A percentile compares a stretch with the other conserved stretches of the same genome.
These are phyloP conservation scores for Lipomyces japonicus DNA, from an alignment of 805 yeast genomes.

Conservation along the genomic window DNA sequence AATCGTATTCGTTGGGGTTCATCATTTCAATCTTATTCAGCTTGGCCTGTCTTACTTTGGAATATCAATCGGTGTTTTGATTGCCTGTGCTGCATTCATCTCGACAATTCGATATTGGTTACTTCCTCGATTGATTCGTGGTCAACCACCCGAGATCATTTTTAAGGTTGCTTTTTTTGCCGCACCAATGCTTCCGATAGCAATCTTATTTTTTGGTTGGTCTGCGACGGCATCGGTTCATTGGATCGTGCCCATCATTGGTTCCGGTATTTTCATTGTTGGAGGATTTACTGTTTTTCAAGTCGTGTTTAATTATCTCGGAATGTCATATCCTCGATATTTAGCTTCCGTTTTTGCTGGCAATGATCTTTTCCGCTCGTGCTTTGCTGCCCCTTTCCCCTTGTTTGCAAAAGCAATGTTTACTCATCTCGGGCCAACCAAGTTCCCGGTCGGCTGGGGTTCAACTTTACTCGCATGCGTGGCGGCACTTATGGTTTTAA, in stretches of 20 bases:
- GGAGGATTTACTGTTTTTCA: conserved; percentile 51
- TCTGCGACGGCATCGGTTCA: conserved; percentile 42
- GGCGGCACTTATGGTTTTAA: conserved; percentile 38
- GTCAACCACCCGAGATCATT: conserved; percentile 15
- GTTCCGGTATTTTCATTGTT: conserved; percentile 42
- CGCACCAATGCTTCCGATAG: conserved; percentile 40
- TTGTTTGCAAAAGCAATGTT: conserved; percentile 62
- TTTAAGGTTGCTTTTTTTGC: conserved; percentile 14
- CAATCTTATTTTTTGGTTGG: conserved; percentile 52
- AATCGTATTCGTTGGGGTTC: conserved; percentile 46
- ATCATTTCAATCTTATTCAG: conserved; percentile 48
- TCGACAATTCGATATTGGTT: conserved; percentile 2
- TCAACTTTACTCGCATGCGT: conserved; percentile 48
- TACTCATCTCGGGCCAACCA: conserved; percentile 38
- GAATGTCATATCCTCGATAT: conserved; percentile 47
- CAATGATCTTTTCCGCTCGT: conserved; percentile 50
- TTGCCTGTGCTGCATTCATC: conserved; percentile 38
- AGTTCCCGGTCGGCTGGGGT: conserved; percentile 61
- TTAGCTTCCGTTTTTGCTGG: conserved; percentile 60
- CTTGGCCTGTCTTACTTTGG: conserved; percentile 49
- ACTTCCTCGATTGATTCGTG: conserved; percentile 21
- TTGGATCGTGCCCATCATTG: conserved; percentile 51
- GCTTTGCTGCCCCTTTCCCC: conserved; percentile 58
- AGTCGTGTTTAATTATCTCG: conserved; percentile 49
- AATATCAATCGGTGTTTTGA: conserved; percentile 45